These are phyloP conservation scores for Phytophthora syringae DNA, from an alignment of 352 stramenopile genomes.

Conservation along the genomic window DNA sequence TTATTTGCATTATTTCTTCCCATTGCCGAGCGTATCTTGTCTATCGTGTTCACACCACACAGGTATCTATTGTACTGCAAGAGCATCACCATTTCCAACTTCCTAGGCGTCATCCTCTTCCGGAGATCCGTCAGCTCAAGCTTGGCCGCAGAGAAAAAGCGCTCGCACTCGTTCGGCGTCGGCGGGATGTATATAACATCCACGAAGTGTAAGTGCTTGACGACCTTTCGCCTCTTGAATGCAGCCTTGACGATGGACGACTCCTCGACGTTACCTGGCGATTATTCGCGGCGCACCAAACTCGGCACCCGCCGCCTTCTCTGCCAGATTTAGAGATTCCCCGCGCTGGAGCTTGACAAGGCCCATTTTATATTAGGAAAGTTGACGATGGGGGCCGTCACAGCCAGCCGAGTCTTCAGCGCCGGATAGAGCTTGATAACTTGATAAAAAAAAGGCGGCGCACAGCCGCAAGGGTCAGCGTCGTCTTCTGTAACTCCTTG, in stretches of 20 bases:
- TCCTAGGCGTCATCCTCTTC: neutral
- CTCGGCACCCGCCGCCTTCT: neutral
- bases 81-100: neutral
- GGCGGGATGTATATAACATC: neutral
- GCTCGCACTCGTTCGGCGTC: constrained; percentile 32
- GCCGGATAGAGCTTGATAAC: neutral
- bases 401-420: neutral
- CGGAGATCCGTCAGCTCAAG: constrained; percentile 15
- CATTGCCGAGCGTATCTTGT: neutral
- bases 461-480: neutral
- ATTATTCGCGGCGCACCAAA: constrained; percentile 2
- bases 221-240: constrained; percentile 12
- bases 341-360: constrained; percentile 5
- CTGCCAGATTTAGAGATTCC: neutral
- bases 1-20: constrained; percentile 3
- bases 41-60: neutral
- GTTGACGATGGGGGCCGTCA: neutral
- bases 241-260: constrained; percentile 11
- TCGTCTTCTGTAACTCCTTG: neutral
- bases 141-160: constrained; percentile 20
- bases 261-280: neutral
- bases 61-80: constrained; percentile 1
- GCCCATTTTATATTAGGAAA: neutral
- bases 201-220: neutral
- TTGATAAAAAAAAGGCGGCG: neutral